phyloP scores from a whole-genome alignment of 2,329 filamentous ascomycete genomes.

The Exophiala bonariae region DNA sequence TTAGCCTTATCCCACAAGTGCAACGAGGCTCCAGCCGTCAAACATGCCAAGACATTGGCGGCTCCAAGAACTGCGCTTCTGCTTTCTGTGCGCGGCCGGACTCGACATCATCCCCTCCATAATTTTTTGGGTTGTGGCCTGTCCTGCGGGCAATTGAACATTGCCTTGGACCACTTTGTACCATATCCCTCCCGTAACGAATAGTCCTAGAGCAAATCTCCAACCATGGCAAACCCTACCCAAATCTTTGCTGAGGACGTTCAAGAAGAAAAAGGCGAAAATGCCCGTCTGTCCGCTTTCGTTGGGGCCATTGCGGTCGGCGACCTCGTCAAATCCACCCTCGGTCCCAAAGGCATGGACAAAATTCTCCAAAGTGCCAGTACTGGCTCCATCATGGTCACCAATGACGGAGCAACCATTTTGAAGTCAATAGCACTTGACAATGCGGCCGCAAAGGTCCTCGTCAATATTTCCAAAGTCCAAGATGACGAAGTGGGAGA shows the following conservation, averaged over 20 bases:
- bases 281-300: constrained; percentile 97
- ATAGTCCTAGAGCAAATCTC: too few species aligned
- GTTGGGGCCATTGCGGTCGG: constrained; percentile 97
- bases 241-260: constrained; percentile 98
- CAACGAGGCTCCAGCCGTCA: too few species aligned
- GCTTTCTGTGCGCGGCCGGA: too few species aligned
- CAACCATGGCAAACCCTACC: constrained; percentile 65
- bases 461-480: constrained; percentile 99
- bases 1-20: too few species aligned
- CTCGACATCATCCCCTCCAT: too few species aligned
- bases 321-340: constrained; percentile 93
- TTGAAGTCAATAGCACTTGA: constrained; percentile 97
- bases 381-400: constrained; percentile 96
- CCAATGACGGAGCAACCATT: constrained; percentile 97
- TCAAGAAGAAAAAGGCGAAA: constrained; percentile 97
- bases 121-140: too few species aligned
- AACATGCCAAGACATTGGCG: too few species aligned
- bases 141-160: too few species aligned
- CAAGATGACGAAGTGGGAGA: constrained; percentile 99
- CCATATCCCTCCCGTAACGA: too few species aligned
- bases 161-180: too few species aligned
- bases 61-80: too few species aligned
- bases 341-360: constrained; percentile 98
- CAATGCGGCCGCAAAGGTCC: constrained; percentile 95
- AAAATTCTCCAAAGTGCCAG: constrained; percentile 96